Conservation (phyloP, 768 basidiomycete species). For the Boletus rex-veris region DNA sequence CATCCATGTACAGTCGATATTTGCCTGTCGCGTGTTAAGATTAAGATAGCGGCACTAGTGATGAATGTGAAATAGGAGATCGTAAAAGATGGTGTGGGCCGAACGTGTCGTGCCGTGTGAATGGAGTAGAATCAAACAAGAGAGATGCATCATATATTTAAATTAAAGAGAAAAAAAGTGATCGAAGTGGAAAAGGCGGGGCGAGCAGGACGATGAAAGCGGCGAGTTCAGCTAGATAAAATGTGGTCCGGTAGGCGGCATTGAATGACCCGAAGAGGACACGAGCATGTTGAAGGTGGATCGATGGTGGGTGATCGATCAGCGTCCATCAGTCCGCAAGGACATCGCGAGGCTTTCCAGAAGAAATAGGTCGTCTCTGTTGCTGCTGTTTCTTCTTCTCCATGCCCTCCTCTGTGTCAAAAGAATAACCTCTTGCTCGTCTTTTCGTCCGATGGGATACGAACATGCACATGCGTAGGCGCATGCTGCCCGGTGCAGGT, state of each 20-base stretch:
- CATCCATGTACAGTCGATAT: slow-evolving; percentile 9
- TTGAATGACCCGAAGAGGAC: too few species aligned
- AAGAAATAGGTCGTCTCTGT: not conserved
- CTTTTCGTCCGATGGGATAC: slow-evolving; percentile 72
- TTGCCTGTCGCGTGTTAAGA: not conserved
- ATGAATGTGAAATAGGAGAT: slow-evolving; percentile 6
- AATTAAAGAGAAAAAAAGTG: not conserved
- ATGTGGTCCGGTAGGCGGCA: not conserved
- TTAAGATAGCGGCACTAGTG: not conserved
- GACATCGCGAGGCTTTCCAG: slow-evolving; percentile 8
- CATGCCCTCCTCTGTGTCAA: slow-evolving; percentile 24
- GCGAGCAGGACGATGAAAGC: not conserved
- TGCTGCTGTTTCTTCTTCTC: not conserved
- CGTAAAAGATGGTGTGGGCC: slow-evolving; percentile 10
- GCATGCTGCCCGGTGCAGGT: slow-evolving; percentile 56
- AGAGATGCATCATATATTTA: slow-evolving; percentile 10
- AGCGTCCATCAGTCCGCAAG: slow-evolving; percentile 11
- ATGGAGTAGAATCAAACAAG: not conserved
- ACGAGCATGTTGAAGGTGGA: too few species aligned
- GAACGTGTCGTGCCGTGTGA: not conserved
- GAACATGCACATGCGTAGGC: slow-evolving; percentile 67
- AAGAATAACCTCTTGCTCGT: slow-evolving; percentile 72
- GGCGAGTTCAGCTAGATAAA: not conserved
- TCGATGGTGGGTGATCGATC: slow-evolving; percentile 9
- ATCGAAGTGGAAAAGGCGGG: not conserved